These are phyloP conservation scores for Colletotrichum kahawae DNA, from an alignment of 2,329 filamentous ascomycete species.

Conservation along the genomic window DNA sequence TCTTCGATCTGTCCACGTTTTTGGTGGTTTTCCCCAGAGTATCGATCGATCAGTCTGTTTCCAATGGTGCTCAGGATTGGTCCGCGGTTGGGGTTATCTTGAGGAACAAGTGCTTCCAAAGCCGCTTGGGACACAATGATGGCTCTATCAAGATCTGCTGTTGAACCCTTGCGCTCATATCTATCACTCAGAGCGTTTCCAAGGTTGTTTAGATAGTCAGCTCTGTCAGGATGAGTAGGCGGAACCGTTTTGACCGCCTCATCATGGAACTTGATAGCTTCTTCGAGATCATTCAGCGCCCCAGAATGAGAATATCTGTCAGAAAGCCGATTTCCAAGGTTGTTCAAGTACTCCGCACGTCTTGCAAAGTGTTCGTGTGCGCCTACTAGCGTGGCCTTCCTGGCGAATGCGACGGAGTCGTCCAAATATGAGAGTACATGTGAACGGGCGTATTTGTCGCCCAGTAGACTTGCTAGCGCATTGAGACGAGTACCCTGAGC, in stretches of 20 bases:
- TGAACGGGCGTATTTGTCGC: neutral
- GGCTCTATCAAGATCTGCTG: fast-evolving
- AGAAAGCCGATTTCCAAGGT: neutral
- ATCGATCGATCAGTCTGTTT: neutral
- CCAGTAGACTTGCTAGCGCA: neutral
- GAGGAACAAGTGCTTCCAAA: neutral
- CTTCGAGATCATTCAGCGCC: neutral
- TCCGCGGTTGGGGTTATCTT: neutral
- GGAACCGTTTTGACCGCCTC: neutral
- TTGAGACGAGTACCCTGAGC: neutral
- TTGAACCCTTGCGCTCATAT: fast-evolving
- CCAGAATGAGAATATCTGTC: neutral
- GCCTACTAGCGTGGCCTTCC: neutral
- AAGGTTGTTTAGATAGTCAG: neutral
- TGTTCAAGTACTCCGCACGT: neutral
- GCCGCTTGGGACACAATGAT: fast-evolving
- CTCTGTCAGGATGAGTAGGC: neutral
- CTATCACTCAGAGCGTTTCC: neutral
- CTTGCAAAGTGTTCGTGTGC: neutral
- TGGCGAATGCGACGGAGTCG: neutral
- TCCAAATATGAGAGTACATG: neutral
- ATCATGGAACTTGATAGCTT: neutral
- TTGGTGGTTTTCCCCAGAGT: fast-evolving
- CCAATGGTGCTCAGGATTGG: neutral
- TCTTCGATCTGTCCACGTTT: neutral